These are phyloP conservation scores for Fimicolochytrium jonesii DNA, from an alignment of 192 early-diverging fungal species.

Conservation along the genomic window DNA sequence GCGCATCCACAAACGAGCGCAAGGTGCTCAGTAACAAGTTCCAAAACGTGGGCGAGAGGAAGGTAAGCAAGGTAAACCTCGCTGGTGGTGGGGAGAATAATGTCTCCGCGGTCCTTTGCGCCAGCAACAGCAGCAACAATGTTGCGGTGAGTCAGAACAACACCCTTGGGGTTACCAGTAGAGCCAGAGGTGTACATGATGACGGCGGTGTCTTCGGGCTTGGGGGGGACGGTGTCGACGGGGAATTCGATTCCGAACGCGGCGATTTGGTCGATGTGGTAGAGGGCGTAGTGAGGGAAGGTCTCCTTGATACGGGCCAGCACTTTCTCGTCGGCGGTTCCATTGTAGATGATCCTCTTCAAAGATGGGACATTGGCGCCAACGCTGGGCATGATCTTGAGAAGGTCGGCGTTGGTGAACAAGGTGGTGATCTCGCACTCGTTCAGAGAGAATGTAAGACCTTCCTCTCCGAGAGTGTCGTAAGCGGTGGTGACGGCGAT, in stretches of 20 bases:
- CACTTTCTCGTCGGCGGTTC: constrained; percentile 43
- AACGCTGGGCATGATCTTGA: constrained; percentile 62
- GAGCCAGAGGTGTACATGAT: constrained; percentile 87
- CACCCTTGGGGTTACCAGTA: constrained; percentile 94
- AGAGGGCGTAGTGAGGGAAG: constrained; percentile 36
- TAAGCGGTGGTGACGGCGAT: constrained; percentile 76
- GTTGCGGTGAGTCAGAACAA: constrained; percentile 77
- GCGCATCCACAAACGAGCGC: constrained; percentile 28
- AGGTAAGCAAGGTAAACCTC: constrained; percentile 50
- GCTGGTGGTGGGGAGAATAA: constrained; percentile 28
- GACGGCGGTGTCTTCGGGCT: constrained; percentile 60
- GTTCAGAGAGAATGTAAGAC: constrained; percentile 78
- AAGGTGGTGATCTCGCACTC: constrained; percentile 68
- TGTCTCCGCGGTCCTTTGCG: constrained; percentile 46
- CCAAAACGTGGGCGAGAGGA: constrained; percentile 56
- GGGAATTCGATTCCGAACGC: constrained; percentile 62
- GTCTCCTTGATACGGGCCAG: constrained; percentile 36
- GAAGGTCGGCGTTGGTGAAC: constrained; percentile 70
- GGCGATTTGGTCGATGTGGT: constrained; percentile 65
- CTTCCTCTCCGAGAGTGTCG: constrained; percentile 76
- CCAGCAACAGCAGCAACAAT: constrained; percentile 75
- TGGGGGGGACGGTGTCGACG: constrained; percentile 60
- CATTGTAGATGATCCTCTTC: constrained; percentile 68
- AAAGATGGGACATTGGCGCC: constrained; percentile 55
- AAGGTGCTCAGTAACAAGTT: constrained; percentile 39